These are phyloP conservation scores for Ascoidea rubescens DNA, from an alignment of 805 yeast species.

Conservation along the genomic window DNA sequence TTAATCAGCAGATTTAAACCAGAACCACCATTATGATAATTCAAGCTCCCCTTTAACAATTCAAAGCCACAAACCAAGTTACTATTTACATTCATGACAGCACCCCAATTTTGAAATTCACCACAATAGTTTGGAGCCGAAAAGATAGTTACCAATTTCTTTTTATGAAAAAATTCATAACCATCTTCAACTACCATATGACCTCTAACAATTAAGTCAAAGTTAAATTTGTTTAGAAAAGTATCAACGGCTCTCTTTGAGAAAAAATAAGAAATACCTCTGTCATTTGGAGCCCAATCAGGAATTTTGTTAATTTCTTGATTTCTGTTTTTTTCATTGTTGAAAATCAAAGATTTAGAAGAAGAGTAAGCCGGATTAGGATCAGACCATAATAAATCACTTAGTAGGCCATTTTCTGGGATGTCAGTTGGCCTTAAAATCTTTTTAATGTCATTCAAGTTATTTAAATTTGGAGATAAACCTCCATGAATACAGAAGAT, in stretches of 20 bases:
- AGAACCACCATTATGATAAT: background rate
- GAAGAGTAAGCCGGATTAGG: constrained; percentile 31
- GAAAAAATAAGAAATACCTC: constrained; percentile 75
- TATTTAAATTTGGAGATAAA: constrained; percentile 56
- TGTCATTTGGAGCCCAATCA: constrained; percentile 81
- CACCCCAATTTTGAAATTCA: constrained; percentile 49
- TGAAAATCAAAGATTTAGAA: background rate
- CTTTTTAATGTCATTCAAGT: constrained; percentile 61
- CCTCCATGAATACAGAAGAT: constrained; percentile 85
- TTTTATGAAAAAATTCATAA: constrained; percentile 42
- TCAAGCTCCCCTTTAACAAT: background rate
- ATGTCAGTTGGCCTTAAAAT: constrained; percentile 77
- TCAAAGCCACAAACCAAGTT: constrained; percentile 60
- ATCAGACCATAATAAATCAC: constrained; percentile 74
- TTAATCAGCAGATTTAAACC: background rate
- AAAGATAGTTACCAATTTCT: constrained; percentile 31
- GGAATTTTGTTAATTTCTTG: constrained; percentile 39
- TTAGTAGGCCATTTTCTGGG: constrained; percentile 68
- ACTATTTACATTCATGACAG: constrained; percentile 81
- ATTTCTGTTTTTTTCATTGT: too few relatives aligned
- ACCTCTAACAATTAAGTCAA: constrained; percentile 73
- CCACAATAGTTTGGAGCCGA: constrained; percentile 83
- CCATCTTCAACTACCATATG: constrained; percentile 85
- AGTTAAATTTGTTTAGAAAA: constrained; percentile 58
- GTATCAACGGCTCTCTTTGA: constrained; percentile 70